Evolutionary conservation across 2,329 filamentous ascomycete genomes (phyloP).

Genomic region (Elsinoe australis): DNA sequence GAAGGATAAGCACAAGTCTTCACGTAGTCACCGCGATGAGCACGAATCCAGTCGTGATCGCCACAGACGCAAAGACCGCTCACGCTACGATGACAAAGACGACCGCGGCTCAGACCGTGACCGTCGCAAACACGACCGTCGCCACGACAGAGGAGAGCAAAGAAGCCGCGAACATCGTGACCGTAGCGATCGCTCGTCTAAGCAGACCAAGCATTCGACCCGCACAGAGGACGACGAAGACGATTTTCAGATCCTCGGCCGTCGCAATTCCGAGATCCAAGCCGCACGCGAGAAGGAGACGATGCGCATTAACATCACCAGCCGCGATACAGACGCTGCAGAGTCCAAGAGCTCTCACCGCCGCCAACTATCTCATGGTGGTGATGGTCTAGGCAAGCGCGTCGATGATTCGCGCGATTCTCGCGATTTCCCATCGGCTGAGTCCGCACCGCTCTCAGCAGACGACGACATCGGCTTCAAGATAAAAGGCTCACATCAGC

Average conservation of each 20-base stretch:
- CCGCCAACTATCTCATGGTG: too few species aligned
- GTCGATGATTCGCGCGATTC: too few species aligned
- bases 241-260: background rate
- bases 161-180: slow-evolving; percentile 13
- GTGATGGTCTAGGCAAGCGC: background rate
- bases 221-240: background rate
- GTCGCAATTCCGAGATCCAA: slow-evolving; percentile 13
- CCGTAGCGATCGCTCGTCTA: slow-evolving; percentile 16
- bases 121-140: slow-evolving; percentile 7
- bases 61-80: slow-evolving; percentile 29
- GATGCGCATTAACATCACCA: slow-evolving; percentile 14
- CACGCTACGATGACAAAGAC: slow-evolving; percentile 25
- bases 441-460: too few species aligned
- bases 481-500: slow-evolving; percentile 43
- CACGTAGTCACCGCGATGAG: slow-evolving; percentile 42
- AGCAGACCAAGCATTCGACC: slow-evolving; percentile 11
- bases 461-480: slow-evolving; percentile 43
- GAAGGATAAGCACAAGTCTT: slow-evolving; percentile 37
- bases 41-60: slow-evolving; percentile 39
- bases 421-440: too few species aligned
- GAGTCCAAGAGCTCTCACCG: background rate
- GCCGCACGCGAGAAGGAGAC: slow-evolving; percentile 26
- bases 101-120: slow-evolving; percentile 31
- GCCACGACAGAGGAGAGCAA: slow-evolving; percentile 13
- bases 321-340: background rate